Evolutionary conservation across 306 rosid genomes (phyloP).

Genomic region (Sphenostylis stenocarpa): DNA sequence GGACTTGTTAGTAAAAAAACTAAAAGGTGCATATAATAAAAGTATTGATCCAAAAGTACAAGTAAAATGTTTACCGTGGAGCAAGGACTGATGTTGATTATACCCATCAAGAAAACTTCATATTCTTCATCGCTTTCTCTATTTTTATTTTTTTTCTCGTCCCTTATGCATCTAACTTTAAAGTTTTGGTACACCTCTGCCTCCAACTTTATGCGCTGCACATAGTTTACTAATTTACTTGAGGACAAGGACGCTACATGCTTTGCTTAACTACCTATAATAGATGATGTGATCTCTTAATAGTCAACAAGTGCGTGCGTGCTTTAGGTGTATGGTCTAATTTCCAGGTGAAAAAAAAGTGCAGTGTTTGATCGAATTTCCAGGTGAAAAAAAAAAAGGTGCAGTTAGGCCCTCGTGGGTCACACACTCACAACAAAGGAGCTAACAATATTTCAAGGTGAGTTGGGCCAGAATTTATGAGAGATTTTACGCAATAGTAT

Average conservation of each 20-base stretch:
- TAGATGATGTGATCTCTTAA: constrained; percentile 13
- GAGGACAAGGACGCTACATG: constrained; percentile 24
- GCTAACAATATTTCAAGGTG: constrained; percentile 13
- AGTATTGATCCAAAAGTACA: constrained; percentile 10
- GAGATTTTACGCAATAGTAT: neutral
- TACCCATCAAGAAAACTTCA: constrained; percentile 13
- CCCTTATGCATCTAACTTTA: neutral
- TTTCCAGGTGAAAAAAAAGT: neutral
- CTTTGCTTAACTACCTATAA: constrained; percentile 2
- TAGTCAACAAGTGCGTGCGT: constrained; percentile 18
- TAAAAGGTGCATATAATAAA: neutral
- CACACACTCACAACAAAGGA: neutral
- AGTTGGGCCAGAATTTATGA: constrained; percentile 12
- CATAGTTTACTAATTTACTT: constrained; percentile 19
- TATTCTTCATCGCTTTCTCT: constrained; percentile 16
- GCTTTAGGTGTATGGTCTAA: constrained; percentile 11
- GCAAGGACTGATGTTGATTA: constrained; percentile 21
- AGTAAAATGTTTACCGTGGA: neutral
- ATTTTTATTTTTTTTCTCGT: constrained; percentile 19
- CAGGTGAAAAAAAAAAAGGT: neutral
- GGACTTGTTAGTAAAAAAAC: neutral
- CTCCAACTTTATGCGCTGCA: neutral
- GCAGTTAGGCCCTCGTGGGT: constrained; percentile 13
- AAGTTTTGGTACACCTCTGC: neutral
- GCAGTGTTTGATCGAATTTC: constrained; percentile 1